Conservation (phyloP, 345 rosid species). For the Aurinia saxatilis region DNA sequence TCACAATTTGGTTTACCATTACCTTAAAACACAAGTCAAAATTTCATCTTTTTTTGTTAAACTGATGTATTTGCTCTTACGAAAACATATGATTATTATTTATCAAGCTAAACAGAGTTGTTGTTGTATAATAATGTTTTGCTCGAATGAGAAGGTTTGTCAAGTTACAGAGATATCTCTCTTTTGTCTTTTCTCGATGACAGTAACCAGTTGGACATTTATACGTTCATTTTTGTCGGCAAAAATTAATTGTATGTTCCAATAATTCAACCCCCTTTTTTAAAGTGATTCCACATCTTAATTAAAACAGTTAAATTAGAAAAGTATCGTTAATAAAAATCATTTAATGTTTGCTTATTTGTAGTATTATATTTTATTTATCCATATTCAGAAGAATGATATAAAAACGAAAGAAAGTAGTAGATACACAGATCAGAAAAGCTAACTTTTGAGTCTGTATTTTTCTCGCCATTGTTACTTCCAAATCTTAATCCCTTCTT, state of each 20-base stretch:
- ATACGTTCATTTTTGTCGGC: background rate
- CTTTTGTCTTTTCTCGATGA: background rate
- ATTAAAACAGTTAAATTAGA: background rate
- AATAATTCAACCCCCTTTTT: background rate
- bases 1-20: background rate
- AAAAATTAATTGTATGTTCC: background rate
- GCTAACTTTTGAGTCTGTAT: no score
- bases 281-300: background rate
- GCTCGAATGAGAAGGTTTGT: background rate
- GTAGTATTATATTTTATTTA: background rate
- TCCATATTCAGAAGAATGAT: background rate
- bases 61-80: conserved; percentile 12
- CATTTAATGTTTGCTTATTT: background rate
- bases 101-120: conserved; percentile 6
- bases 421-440: background rate
- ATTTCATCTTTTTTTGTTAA: background rate
- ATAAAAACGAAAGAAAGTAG: background rate
- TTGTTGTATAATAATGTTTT: conserved; percentile 8
- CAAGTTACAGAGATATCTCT: background rate
- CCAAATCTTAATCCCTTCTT: background rate
- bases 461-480: conserved; percentile 3
- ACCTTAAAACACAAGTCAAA: background rate
- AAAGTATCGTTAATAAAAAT: background rate
- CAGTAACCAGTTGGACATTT: background rate
- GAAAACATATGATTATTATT: background rate